Evolutionary conservation across 371 early-diverging fungal species (phyloP).

Genomic region (Gilbertella persicaria): DNA sequence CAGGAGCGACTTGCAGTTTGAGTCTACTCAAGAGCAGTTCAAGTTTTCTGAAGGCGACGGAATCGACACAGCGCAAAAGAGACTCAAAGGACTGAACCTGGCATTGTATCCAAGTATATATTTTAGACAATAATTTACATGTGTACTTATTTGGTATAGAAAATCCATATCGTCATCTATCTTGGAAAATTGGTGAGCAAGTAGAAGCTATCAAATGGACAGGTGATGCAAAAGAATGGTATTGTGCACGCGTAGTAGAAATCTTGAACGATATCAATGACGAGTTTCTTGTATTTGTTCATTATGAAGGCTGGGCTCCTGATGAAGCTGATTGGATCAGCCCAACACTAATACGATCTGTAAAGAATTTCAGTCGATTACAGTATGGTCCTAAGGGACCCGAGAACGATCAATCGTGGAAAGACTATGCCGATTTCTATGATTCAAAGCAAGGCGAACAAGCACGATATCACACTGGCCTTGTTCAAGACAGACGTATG

Average conservation of each 20-base stretch:
- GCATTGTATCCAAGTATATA: constrained; percentile 4
- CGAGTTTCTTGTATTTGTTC: constrained; percentile 46
- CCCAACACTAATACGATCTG: constrained; percentile 32
- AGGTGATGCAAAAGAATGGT: constrained; percentile 38
- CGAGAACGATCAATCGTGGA: constrained; percentile 56
- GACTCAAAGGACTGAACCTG: constrained; percentile 18
- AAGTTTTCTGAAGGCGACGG: constrained; percentile 2
- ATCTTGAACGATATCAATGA: constrained; percentile 19
- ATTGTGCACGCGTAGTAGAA: constrained; percentile 44
- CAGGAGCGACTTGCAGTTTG: background rate
- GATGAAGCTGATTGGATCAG: constrained; percentile 66
- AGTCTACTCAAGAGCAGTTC: constrained; percentile 8
- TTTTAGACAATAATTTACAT: background rate
- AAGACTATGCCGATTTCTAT: constrained; percentile 57
- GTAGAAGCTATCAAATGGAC: constrained; percentile 46
- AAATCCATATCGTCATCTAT: constrained; percentile 12
- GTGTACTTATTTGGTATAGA: background rate
- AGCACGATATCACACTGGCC: constrained; percentile 58
- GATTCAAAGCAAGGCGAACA: constrained; percentile 46
- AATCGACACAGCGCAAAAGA: constrained; percentile 19
- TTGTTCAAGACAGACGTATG: constrained; percentile 63
- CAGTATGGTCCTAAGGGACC: constrained; percentile 55
- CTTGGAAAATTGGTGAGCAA: constrained; percentile 38
- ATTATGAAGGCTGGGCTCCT: constrained; percentile 65
- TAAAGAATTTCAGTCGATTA: background rate